These are phyloP conservation scores for Hortiboletus campestris DNA, from an alignment of 768 basidiomycete species.

Conservation along the genomic window DNA sequence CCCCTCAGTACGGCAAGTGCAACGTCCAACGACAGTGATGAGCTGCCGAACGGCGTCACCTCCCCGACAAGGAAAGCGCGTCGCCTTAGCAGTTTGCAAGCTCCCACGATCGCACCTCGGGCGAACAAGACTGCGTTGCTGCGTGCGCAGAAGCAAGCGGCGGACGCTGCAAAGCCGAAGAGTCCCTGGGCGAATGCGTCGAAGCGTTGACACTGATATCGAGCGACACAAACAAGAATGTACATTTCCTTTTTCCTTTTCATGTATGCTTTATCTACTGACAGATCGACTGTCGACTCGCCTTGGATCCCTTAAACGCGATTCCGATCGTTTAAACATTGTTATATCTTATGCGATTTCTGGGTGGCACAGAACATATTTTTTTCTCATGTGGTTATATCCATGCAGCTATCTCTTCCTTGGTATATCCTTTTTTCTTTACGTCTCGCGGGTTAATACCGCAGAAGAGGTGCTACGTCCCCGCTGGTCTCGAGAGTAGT, in stretches of 20 bases:
- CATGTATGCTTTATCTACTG: conserved; percentile 22
- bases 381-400: conserved; percentile 8
- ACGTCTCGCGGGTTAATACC: conserved; percentile 9
- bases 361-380: conserved; percentile 11
- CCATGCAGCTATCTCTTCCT: conserved; percentile 11
- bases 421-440: conserved; percentile 5
- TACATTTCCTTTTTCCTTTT: background rate
- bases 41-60: conserved; percentile 13
- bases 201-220: conserved; percentile 16
- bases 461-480: conserved; percentile 2
- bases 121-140: conserved; percentile 73
- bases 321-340: conserved; percentile 16
- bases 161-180: conserved; percentile 31
- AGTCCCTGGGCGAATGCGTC: conserved; percentile 34
- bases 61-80: conserved; percentile 35
- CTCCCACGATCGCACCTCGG: conserved; percentile 65
- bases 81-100: conserved; percentile 55
- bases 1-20: conserved; percentile 29
- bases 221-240: background rate
- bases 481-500: conserved; percentile 12
- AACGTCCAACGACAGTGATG: conserved; percentile 24
- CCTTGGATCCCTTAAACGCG: conserved; percentile 15
- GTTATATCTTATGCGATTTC: conserved; percentile 17
- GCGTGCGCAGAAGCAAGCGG: conserved; percentile 62
- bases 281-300: conserved; percentile 1